phyloP scores from a whole-genome alignment of 2,329 filamentous ascomycete species.

The Trichoderma oligosporum region DNA sequence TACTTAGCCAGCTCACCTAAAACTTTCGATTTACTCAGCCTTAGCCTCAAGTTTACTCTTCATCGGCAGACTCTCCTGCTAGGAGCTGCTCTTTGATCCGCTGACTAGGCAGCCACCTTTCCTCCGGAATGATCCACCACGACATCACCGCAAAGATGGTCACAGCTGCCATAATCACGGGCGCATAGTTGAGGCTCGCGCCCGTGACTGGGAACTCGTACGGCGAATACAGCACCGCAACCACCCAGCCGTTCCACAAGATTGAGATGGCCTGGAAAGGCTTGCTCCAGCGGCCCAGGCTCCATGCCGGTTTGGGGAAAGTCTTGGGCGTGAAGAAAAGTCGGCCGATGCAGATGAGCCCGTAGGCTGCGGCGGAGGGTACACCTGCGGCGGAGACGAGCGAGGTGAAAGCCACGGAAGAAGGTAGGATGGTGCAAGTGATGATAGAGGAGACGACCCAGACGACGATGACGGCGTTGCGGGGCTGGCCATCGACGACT shows the following conservation, averaged over 20 bases:
- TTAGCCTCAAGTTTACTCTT: background rate
- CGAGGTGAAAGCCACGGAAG: conserved; percentile 50
- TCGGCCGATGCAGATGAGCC: conserved; percentile 47
- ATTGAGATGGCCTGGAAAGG: conserved; percentile 46
- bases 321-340: conserved; percentile 45
- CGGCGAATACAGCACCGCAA: conserved; percentile 45
- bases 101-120: conserved; percentile 16
- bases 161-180: conserved; percentile 48
- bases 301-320: conserved; percentile 47
- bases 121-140: conserved; percentile 18
- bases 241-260: conserved; percentile 49
- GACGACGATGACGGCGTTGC: conserved; percentile 57
- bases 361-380: conserved; percentile 50
- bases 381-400: conserved; percentile 51
- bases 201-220: conserved; percentile 43
- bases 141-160: conserved; percentile 37
- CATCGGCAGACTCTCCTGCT: conserved; percentile 11
- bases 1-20: background rate
- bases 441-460: conserved; percentile 51
- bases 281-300: conserved; percentile 41
- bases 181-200: conserved; percentile 46
- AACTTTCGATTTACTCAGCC: background rate
- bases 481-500: conserved; percentile 54
- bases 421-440: conserved; percentile 57
- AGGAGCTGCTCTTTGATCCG: conserved; percentile 17